Conservation (phyloP, 495 filamentous ascomycete species). For the Cercophora samala region DNA sequence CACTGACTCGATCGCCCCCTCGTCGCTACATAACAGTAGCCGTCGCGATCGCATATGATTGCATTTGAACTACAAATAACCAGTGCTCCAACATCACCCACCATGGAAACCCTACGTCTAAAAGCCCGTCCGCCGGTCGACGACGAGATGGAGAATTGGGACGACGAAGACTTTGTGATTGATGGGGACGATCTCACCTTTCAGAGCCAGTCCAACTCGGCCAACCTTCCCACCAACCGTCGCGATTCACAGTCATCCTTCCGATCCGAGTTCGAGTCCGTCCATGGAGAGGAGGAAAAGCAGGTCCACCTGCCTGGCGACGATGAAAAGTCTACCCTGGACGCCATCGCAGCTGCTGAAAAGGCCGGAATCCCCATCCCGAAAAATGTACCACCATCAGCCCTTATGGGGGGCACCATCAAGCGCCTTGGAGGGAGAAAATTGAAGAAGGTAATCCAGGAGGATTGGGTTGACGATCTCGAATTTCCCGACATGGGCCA, state of each 20-base stretch:
- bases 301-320: conserved; percentile 74
- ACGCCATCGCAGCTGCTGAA: conserved; percentile 82
- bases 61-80: not conserved
- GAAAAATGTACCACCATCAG: conserved; percentile 84
- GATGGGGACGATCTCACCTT: conserved; percentile 68
- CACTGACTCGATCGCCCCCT: conserved; percentile 29
- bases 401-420: conserved; percentile 88
- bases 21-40: conserved; percentile 23
- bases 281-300: conserved; percentile 77
- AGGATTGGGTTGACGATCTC: conserved; percentile 91
- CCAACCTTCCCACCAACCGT: conserved; percentile 51
- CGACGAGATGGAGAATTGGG: conserved; percentile 77
- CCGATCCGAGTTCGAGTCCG: conserved; percentile 74
- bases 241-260: conserved; percentile 77
- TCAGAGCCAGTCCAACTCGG: conserved; percentile 59
- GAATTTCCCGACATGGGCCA: conserved; percentile 66
- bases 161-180: conserved; percentile 78
- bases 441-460: conserved; percentile 68
- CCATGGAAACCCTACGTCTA: conserved; percentile 58
- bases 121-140: conserved; percentile 54
- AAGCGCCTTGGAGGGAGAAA: conserved; percentile 84
- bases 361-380: conserved; percentile 92
- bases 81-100: conserved; percentile 8
- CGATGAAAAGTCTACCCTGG: conserved; percentile 72
- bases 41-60: conserved; percentile 13